phyloP scores from a whole-genome alignment of 768 basidiomycete species.

The Daedaleopsis nitida region DNA sequence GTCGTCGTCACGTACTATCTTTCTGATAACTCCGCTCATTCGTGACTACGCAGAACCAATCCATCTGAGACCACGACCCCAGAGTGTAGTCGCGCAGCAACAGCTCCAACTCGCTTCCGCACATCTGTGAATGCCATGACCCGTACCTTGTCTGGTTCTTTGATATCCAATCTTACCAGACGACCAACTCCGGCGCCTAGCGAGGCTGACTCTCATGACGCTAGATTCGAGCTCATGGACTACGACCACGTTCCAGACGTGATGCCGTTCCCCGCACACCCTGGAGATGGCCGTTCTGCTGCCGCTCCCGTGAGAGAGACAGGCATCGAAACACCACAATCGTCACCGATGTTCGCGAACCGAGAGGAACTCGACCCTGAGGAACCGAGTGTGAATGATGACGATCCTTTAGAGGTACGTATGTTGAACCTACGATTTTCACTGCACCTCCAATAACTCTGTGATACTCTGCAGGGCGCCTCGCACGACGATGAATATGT shows the following conservation, averaged over 20 bases:
- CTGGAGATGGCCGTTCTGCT: background rate
- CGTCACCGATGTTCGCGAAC: conserved; percentile 5
- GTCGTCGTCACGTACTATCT: background rate
- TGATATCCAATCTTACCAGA: conserved; percentile 48
- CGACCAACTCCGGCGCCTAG: conserved; percentile 55
- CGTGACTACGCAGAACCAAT: conserved; percentile 3
- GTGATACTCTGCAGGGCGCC: background rate
- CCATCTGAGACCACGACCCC: conserved; percentile 8
- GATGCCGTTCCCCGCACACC: conserved; percentile 5
- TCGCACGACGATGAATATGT: background rate
- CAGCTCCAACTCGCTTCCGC: conserved; percentile 8
- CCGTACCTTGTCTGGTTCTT: conserved; percentile 50
- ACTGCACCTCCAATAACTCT: background rate
- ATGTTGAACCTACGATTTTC: background rate
- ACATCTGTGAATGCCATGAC: conserved; percentile 22
- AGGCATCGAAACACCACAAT: conserved; percentile 10
- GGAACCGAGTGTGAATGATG: background rate
- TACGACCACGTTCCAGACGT: conserved; percentile 23
- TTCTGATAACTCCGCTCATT: background rate
- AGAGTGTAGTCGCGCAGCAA: background rate
- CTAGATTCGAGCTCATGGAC: conserved; percentile 19
- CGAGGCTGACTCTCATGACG: conserved; percentile 23
- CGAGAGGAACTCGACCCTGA: background rate
- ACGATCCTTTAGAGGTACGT: background rate
- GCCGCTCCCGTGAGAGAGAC: background rate